Evolutionary conservation across 805 yeast species (phyloP), one percentile per base, ranked within the genome.

Genomic region (Starmerella sirachaensis): DNA sequence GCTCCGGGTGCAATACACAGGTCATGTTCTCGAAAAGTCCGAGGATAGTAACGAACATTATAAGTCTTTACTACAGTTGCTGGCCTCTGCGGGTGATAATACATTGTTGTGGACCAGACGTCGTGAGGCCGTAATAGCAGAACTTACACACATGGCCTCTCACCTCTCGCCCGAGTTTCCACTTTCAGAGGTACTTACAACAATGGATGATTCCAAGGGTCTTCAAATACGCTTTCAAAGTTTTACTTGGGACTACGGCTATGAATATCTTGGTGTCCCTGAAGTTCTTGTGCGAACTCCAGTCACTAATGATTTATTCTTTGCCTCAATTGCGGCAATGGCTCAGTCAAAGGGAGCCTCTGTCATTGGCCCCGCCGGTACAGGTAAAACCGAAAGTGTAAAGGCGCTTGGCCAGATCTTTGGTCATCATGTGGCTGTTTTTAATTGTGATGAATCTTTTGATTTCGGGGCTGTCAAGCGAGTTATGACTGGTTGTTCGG

Each of bases 361-460:
- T 1, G 78, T 93, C 1, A 75, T 79, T 57, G 97, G 97, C 0
- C 96, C 97, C 1, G 95, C 97, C 2, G 97, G 97, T 29, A 88
- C 97, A 0, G 97, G 97, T 47, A 88, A 88, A 54, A 88, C 97
- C 0, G 97, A 88, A 54, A 69, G 93, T 0, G 68, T 88, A 18
- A 88, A 88, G 54, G 81, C 93, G 0, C 61, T 86, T 21, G 95
- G 91, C 1, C 74, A 74, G 29, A 73, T 72, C 26, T 60, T 88
- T 6, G 97, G 97, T 6, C 68, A 74, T 41, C 71, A 74, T 70
- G 94, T 84, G 0, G 56, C 80, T 9, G 94, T 88, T 0, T 86
- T 88, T 56, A 78, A 84, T 53, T 88, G 97, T 61, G 97, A 88
- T 51, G 94, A 86, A 35, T 62, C 81, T 0, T 88, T 83, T 61